Evolutionary conservation across 495 filamentous ascomycete genomes (phyloP).

Genomic region (Penicillium nucicola): DNA sequence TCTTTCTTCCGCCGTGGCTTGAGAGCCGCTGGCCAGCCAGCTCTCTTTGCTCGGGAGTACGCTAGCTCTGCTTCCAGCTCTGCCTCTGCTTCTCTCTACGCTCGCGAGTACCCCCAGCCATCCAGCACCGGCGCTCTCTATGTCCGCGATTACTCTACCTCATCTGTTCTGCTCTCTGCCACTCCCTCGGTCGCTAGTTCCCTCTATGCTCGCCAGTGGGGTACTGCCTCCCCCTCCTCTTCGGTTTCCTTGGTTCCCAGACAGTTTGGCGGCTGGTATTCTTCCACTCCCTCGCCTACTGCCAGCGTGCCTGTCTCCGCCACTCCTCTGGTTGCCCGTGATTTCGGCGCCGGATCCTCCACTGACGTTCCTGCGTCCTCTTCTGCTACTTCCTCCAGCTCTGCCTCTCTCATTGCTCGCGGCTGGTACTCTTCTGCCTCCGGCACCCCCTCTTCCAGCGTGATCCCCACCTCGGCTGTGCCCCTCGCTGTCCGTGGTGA

Average conservation of each 20-base stretch:
- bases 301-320: background rate
- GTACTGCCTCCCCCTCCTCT: too few species aligned
- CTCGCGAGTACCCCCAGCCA: background rate
- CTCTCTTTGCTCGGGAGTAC: constrained; percentile 16
- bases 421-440: constrained; percentile 4
- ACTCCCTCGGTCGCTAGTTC: background rate
- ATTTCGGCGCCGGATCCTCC: constrained; percentile 2
- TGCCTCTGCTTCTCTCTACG: background rate
- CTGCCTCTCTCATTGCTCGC: constrained; percentile 9
- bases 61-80: background rate
- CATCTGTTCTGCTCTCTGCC: background rate
- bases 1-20: constrained; percentile 22
- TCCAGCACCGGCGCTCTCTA: background rate
- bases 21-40: constrained; percentile 19
- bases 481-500: constrained; percentile 5
- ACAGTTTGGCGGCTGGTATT: background rate
- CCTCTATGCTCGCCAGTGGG: background rate
- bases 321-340: constrained; percentile 13
- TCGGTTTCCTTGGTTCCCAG: too few species aligned
- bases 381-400: background rate
- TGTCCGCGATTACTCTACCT: background rate
- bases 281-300: background rate
- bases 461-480: constrained; percentile 3
- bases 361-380: background rate
- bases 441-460: background rate